Base-by-base conservation (phyloP, 202 grass and related monocot genomes). In the Carex arenaria region DNA sequence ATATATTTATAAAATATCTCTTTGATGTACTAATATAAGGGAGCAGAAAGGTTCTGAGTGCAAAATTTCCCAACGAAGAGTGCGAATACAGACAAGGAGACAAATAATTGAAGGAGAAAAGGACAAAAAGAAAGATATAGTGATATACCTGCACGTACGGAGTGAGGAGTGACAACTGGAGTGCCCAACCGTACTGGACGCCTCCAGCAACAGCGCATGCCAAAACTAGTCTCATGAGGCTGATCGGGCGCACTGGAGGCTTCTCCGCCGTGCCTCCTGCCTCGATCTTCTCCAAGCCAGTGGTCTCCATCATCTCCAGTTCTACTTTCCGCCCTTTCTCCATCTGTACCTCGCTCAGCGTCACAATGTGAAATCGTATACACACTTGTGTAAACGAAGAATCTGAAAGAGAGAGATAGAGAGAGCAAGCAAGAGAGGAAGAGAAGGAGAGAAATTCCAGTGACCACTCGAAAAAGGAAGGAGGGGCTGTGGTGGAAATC, bases 181-280 rank as follows among this genome's bases (percentile, higher is more conserved):
- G 80, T 47, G 95, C 92, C 95, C 94, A 97, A 0, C 95, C 88
- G 89, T 97, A 97, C 90, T 97, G 92, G 83, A 97, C 90, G 59
- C 92, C 92, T 55, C 90, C 95, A 85, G 95, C 95, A 59, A 93
- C 89, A 83, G 83, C 86, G 82, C 92, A 88, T 28, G 92, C 67
- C 49, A 94, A 74, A 77, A 94, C 67, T 55, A 94, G 90, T 59
- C 89, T 85, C 61, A 81, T 72, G 40, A 94, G 78, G 90, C 87
- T 92, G 61, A 92, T 85, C 14, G 53, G 13, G 8, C 36, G 28
- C 55, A 17, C 64, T 15, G 3, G 84, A 51, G 9, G 26, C 8
- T 84, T 81, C 74, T 4, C 75, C 17, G 51, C 28, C 31, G 26
- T 23, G 32, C 63, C 74, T 12, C 72, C 87, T 3, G 61, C 86